Base-by-base conservation (phyloP, 2,329 filamentous ascomycete species). In the Dactylellina cionopaga region DNA sequence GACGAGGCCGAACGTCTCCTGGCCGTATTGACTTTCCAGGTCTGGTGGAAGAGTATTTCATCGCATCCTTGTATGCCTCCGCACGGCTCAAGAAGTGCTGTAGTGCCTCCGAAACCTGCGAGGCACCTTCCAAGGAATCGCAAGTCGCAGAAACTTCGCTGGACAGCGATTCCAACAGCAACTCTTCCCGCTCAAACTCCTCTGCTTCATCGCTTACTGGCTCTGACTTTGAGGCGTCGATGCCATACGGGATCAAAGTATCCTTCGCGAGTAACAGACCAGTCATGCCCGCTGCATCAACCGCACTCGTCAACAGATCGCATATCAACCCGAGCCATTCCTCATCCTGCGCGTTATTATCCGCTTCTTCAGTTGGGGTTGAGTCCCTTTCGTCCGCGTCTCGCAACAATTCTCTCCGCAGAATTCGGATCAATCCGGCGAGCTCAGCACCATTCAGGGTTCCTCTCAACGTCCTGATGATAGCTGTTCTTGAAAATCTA, bases 251-350 rank as follows among this genome's bases (percentile, higher is more conserved):
- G 37, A 74, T 51, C 25, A 74, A 39, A 13, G 62, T 68, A 33
- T 74, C 69, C 47, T 74, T 74, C 9, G 69, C 69, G 10, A 74
- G 39, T 1, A 74, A 41, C 9, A 74, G 19, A 13, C 69, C 69
- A 7, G 69, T 74, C 60, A 74, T 68, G 15, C 69, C 69, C 11
- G 69, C 69, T n/a, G 69, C 69, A n/a, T 74, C 69, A 2, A 74
- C 54, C 2, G 62, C 54, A 41, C 63, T 74, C 1, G 69, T 68
- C n/a, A 74, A 44, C 1, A 74, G 44, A 43, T 74, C 69, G 33
- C 69, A 74, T n/a, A 74, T 74, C 13, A 74, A 35, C 9, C 63
- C 62, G 7, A 74, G 49, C 69, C 69, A 74, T 46, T 68, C 69
- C 6, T 74, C 58, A 19, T 74, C 69, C 24, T 74, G 62, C 11